Percentiles rank a stretch among this genome's conserved stretches.
Conservation (phyloP, 2,329 filamentous ascomycete genomes). For the Diaporthe amygdali region DNA sequence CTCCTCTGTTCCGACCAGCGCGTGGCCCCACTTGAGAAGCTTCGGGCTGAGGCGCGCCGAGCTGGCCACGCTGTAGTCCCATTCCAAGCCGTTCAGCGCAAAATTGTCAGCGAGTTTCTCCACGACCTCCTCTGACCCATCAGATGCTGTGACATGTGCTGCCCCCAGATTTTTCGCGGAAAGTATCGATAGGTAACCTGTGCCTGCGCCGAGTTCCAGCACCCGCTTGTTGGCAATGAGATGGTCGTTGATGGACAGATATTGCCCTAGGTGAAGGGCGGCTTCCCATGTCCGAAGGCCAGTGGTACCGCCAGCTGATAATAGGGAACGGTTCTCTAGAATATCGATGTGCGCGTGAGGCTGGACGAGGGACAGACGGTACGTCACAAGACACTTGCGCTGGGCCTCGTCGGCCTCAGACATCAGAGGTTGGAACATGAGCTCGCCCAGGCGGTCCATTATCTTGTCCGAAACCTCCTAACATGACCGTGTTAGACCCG, state of each 20-base stretch:
- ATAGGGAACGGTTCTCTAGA: conserved; percentile 71
- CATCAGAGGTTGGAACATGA: conserved; percentile 69
- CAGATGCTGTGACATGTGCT: conserved; percentile 68
- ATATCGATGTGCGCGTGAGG: conserved; percentile 56
- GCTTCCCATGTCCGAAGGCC: conserved; percentile 85
- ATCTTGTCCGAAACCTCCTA: conserved; percentile 87
- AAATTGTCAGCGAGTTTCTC: conserved; percentile 71
- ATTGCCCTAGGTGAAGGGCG: conserved; percentile 74
- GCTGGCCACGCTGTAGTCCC: conserved; percentile 30
- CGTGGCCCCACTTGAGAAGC: conserved; percentile 69
- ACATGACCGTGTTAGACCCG: background rate
- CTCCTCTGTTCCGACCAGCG: conserved; percentile 63
- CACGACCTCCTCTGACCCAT: conserved; percentile 76
- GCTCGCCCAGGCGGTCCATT: conserved; percentile 68
- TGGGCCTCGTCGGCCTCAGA: conserved; percentile 71
- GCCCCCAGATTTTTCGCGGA: conserved; percentile 71
- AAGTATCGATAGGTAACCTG: conserved; percentile 76
- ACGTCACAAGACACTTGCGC: conserved; percentile 77
- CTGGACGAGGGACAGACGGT: conserved; percentile 52
- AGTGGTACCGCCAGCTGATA: conserved; percentile 75
- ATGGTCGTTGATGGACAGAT: conserved; percentile 56
- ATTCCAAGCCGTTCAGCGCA: conserved; percentile 68
- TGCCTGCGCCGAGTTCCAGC: conserved; percentile 78
- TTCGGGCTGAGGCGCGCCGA: conserved; percentile 51
- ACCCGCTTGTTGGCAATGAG: conserved; percentile 61